phyloP scores from a whole-genome alignment of 805 yeast genomes.

The Candida anglica region DNA sequence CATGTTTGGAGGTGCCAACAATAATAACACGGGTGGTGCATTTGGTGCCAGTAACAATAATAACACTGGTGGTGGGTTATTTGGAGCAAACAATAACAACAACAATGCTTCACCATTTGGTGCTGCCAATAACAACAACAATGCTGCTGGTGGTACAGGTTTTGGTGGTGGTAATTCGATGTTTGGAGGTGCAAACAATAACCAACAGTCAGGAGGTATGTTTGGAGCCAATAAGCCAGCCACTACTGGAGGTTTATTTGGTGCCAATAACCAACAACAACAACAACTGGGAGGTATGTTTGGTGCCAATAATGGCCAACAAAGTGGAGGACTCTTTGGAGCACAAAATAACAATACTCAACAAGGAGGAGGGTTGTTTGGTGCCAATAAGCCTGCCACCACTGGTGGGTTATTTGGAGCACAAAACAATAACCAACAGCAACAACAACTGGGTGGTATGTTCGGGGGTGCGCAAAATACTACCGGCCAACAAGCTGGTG shows the following conservation, averaged over 20 bases:
- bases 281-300: slow-evolving; percentile 32
- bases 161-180: too few relatives aligned
- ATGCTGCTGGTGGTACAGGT: slow-evolving; percentile 35
- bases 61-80: slow-evolving; percentile 13
- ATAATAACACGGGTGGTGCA: slow-evolving; percentile 11
- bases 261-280: slow-evolving; percentile 19
- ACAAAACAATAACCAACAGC: slow-evolving; percentile 12
- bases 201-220: slow-evolving; percentile 6
- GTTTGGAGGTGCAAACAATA: slow-evolving; percentile 21
- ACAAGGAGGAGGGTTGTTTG: slow-evolving; percentile 10
- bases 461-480: slow-evolving; percentile 27
- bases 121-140: slow-evolving; percentile 6
- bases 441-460: slow-evolving; percentile 25
- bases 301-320: slow-evolving; percentile 21
- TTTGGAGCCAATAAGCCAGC: slow-evolving; percentile 20
- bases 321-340: slow-evolving; percentile 19
- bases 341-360: slow-evolving; percentile 10
- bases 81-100: slow-evolving; percentile 11
- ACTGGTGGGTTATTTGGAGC: slow-evolving; percentile 43
- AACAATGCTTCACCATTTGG: slow-evolving; percentile 19
- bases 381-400: slow-evolving; percentile 11
- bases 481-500: slow-evolving; percentile 3
- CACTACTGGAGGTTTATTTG: slow-evolving; percentile 42
- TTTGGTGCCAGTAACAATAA: slow-evolving; percentile 12
- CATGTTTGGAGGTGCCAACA: slow-evolving; percentile 9